phyloP scores from a whole-genome alignment of 2,329 filamentous ascomycete genomes.

The Penicillium sp. region DNA sequence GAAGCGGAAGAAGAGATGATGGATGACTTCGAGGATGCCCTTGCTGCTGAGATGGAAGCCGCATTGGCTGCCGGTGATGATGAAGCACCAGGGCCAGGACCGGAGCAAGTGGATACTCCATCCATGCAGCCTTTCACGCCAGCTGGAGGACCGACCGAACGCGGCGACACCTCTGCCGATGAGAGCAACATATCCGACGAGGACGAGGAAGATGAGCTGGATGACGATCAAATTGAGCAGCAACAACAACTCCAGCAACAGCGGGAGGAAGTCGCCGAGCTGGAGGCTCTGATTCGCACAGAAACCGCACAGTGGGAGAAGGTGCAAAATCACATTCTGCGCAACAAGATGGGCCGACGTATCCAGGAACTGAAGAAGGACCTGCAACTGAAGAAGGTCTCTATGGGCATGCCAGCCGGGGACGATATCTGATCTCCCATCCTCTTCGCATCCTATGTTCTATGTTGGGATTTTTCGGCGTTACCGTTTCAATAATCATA shows the following conservation, averaged over 20 bases:
- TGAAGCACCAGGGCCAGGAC: slow-evolving; percentile 22
- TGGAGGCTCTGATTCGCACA: slow-evolving; percentile 41
- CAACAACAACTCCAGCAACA: slow-evolving; percentile 46
- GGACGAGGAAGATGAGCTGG: slow-evolving; percentile 40
- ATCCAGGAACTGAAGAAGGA: slow-evolving; percentile 47
- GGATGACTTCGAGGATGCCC: slow-evolving; percentile 42
- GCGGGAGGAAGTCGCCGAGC: slow-evolving; percentile 46
- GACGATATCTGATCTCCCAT: slow-evolving; percentile 27
- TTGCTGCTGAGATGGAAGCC: slow-evolving; percentile 48
- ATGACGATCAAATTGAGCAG: slow-evolving; percentile 46
- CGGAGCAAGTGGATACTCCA: slow-evolving; percentile 35
- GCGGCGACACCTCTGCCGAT: slow-evolving; percentile 42
- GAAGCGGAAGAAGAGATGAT: slow-evolving; percentile 49
- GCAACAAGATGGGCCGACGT: slow-evolving; percentile 46
- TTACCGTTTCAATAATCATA: slow-evolving; percentile 2
- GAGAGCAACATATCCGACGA: slow-evolving; percentile 42
- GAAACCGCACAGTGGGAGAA: slow-evolving; percentile 44
- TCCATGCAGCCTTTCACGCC: slow-evolving; percentile 34
- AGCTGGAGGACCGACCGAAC: slow-evolving; percentile 20
- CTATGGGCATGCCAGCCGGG: slow-evolving; percentile 40
- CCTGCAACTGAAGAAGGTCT: slow-evolving; percentile 46
- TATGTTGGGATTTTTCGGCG: not conserved
- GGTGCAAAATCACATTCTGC: slow-evolving; percentile 43
- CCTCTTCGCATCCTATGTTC: slow-evolving; percentile 30
- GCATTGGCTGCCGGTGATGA: slow-evolving; percentile 44